Evolutionary conservation across 202 grass and related monocot genomes (phyloP), one percentile per base, ranked within the genome.

Genomic region (Brachypodium distachyon): DNA sequence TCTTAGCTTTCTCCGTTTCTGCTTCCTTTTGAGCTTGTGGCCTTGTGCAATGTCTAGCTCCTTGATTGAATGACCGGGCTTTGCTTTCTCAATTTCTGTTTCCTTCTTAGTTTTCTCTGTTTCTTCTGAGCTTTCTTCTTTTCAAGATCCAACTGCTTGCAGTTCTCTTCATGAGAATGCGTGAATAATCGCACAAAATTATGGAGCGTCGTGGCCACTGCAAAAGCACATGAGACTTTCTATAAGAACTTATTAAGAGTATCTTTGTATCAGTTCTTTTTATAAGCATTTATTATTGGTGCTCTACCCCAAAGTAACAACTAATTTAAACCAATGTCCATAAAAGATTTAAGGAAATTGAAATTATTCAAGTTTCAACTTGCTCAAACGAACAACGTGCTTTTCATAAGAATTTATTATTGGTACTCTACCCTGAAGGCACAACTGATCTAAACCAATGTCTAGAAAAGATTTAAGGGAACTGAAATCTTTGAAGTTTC

Each of bases 311-410:
- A 28, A 74, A 87, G 53, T 68, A 6, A 9, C 18, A 79, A 38
- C 47, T 42, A 56, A 57, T 59, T 4, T 34, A 55, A 70, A 80
- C 44, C 25, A 76, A 71, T 57, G 57, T 79, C 48, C 23, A 32
- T 13, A 44, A 32, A 28, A 48, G 21, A 19, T 38, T 25, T 22
- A 65, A 3, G 14, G 58, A 63, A 67, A 44, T 70, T 48, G 13
- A 51, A 81, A n/a, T 66, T 55, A 53, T 62, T 51, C 9, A 44
- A 70, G 62, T 44, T 48, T 41, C 31, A 99, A 91, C 96, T 95
- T 99, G 96, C 66, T 99, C 96, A 74, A 99, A 99, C 65, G 96
- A 89, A 74, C 96, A 99, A 38, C 89, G 77, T n/a, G n/a, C 44
- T 61, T n/a, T 28, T 22, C 46, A n/a, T n/a, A n/a, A n/a, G n/a